These are phyloP conservation scores for Gossypium arboreum DNA, from an alignment of 345 rosid genomes.

Conservation along the genomic window DNA sequence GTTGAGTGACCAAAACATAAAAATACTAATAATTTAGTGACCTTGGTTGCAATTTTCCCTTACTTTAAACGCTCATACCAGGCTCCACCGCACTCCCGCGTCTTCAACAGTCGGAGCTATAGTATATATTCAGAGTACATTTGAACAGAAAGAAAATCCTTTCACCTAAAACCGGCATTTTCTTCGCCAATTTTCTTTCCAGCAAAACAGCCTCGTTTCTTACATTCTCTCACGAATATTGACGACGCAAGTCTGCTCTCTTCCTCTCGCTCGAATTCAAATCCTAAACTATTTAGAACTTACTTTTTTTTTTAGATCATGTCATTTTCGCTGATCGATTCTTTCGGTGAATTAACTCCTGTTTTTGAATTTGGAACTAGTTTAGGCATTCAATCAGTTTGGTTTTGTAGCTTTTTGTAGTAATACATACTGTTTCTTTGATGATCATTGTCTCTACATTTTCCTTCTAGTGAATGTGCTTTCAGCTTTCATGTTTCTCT, in stretches of 20 bases:
- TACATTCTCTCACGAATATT: not conserved
- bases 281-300: not conserved
- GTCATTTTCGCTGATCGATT: not conserved
- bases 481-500: not conserved
- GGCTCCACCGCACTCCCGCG: not conserved
- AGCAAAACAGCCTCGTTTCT: slow-evolving; percentile 5
- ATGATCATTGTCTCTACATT: not conserved
- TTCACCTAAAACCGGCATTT: not conserved
- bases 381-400: not conserved
- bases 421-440: not conserved
- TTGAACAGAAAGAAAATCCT: not conserved
- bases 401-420: not conserved
- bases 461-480: not conserved
- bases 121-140: not conserved
- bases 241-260: not conserved
- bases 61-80: no score
- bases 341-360: not conserved
- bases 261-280: not conserved
- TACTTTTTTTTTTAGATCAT: not conserved
- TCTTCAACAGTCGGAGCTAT: not conserved
- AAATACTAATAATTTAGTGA: no score
- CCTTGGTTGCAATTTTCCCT: no score
- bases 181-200: slow-evolving; percentile 4
- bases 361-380: not conserved
- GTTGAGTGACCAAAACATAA: no score